Conservation (phyloP, 768 basidiomycete genomes). For the Xerocomellus dryophilus region DNA sequence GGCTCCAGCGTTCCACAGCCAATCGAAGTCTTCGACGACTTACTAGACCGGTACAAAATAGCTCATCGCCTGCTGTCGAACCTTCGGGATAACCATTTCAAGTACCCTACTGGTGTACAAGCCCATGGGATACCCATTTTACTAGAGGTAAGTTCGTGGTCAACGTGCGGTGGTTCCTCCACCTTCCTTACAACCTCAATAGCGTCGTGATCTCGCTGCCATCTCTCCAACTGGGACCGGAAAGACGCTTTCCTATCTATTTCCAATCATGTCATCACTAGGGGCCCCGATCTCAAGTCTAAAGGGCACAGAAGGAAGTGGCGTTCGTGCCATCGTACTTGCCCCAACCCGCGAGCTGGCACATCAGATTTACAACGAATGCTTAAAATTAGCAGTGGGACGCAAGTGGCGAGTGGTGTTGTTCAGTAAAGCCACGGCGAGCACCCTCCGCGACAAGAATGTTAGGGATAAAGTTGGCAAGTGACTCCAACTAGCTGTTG, state of each 20-base stretch:
- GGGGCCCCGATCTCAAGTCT: conserved; percentile 51
- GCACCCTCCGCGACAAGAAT: conserved; percentile 67
- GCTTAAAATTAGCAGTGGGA: conserved; percentile 74
- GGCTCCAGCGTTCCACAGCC: conserved; percentile 66
- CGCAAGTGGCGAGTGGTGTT: conserved; percentile 80
- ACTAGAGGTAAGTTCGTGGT: conserved; percentile 53
- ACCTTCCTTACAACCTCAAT: not conserved
- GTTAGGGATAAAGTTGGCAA: conserved; percentile 75
- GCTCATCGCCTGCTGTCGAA: conserved; percentile 63
- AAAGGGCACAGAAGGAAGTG: conserved; percentile 45
- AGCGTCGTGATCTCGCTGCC: conserved; percentile 86
- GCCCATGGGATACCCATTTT: conserved; percentile 77
- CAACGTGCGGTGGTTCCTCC: not conserved
- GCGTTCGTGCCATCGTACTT: conserved; percentile 75
- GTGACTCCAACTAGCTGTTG: conserved; percentile 26
- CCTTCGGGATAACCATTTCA: conserved; percentile 56
- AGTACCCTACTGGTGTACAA: conserved; percentile 77
- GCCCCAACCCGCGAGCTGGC: conserved; percentile 96
- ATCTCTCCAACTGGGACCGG: conserved; percentile 98
- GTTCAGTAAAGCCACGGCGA: conserved; percentile 88
- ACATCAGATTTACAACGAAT: conserved; percentile 92
- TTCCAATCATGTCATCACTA: conserved; percentile 72
- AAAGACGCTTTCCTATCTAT: conserved; percentile 90
- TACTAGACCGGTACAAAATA: conserved; percentile 56
- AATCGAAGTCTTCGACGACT: conserved; percentile 54